phyloP scores from a whole-genome alignment of 23 red algal species.

The Chondrus crispus region DNA sequence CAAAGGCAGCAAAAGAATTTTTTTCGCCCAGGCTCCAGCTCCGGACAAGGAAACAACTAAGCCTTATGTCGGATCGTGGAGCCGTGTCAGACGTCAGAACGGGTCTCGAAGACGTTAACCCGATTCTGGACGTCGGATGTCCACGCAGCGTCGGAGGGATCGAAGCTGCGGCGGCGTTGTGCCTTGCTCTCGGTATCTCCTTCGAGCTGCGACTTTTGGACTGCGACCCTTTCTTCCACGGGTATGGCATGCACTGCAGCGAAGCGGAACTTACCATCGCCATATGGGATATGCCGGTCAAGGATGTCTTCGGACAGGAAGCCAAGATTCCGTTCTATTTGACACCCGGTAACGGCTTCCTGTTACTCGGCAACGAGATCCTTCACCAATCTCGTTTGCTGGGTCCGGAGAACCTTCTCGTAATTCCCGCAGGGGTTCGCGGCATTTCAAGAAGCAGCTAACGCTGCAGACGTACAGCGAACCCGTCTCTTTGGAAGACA shows the following conservation, averaged over 20 bases:
- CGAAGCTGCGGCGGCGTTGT: not conserved
- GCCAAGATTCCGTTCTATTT: not conserved
- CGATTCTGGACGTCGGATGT: not conserved
- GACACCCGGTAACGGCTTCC: not conserved
- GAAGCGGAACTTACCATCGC: not conserved
- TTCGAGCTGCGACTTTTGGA: not conserved
- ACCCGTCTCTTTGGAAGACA: no score
- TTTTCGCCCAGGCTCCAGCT: no score
- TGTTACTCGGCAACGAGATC: not conserved
- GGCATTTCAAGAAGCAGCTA: no score
- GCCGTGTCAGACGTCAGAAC: no score
- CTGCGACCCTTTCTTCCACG: not conserved
- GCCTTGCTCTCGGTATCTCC: not conserved
- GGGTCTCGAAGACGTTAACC: not conserved
- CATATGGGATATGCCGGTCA: not conserved
- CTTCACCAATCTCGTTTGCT: not conserved
- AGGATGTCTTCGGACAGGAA: not conserved
- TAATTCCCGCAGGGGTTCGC: not conserved
- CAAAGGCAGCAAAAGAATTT: no score
- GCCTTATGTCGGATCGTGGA: no score
- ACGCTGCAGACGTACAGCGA: no score
- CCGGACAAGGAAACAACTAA: no score
- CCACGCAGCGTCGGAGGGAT: not conserved
- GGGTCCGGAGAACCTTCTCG: not conserved
- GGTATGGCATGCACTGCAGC: not conserved